Evolutionary conservation across 441 rosid genomes (phyloP), one percentile per base, ranked within the genome.

Genomic region (Populus hybrid): DNA sequence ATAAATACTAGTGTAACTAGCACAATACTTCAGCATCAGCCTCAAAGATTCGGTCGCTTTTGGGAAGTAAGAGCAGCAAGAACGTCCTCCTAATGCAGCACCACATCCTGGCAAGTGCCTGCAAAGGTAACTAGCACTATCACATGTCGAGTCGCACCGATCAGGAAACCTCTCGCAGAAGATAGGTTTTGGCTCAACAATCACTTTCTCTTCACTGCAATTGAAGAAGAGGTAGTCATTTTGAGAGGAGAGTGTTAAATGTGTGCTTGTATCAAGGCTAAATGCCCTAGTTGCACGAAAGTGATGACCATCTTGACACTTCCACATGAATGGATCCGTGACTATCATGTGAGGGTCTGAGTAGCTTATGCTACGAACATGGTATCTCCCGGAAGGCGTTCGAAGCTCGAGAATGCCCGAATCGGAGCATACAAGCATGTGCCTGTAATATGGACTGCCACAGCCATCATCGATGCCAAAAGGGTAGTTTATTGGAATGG

Each of bases 191-290:
- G 98, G 94, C 86, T 94, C 93, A 2, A 92, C 85, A 65, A 94
- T 92, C 66, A 90, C 95, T 32, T 87, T 83, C 32, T 88, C 88
- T n/a, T 85, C 79, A 20, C 92, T 87, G 59, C 98, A 94, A 71
- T 95, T 95, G 89, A 95, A 92, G 89, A 95, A 95, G 42, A 94
- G 87, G 83, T 94, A 92, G 78, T 95, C 99, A 53, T 94, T 95
- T 67, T 92, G 92, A 40, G 88, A 67, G 65, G 98, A 93, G 70
- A 93, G 90, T 0, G 94, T 86, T 82, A 95, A 88, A 63, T 81
- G 99, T 0, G 95, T 91, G 87, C 91, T 91, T 18, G 97, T 84
- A 81, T 95, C 99, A 4, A 93, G 94, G 82, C 97, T 92, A 26
- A 95, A 95, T 10, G 97, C 87, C 68, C 95, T 86, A 2, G 98